Evolutionary conservation across 192 early-diverging fungal species (phyloP), one percentile per base, ranked within the genome.

Genomic region (Cetraspora pellucida): DNA sequence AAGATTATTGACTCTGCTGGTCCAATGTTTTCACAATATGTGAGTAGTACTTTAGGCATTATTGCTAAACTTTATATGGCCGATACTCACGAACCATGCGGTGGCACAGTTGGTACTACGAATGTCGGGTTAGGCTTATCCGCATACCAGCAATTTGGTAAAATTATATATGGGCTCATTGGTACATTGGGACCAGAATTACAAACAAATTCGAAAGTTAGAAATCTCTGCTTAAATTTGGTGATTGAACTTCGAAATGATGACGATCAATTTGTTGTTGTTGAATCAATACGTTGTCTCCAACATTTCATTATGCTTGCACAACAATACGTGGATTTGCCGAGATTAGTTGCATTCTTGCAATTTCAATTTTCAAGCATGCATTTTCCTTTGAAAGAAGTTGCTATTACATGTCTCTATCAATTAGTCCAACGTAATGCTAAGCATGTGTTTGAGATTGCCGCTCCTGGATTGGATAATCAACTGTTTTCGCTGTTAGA

Each of bases 171-270:
- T 75, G 94, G 94, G 6, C 78, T 98, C 47, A 84, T 98, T 69
- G 93, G 94, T 19, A 95, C 94, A 0, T 78, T 97, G 43, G 98
- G 98, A 0, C 98, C 98, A 0, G 97, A 98, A 78, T 82, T 99
- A 50, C 90, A 92, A 61, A 81, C 85, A 4, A 93, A 91, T 27
- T 78, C 85, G 0, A 89, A 87, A 59, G 83, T 94, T 1, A 87
- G 95, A n/a, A 91, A 94, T 31, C 82, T 95, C 1, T 95, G 95
- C 66, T 85, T 93, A 17, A 89, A 87, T 27, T 79, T 98, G 28
- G 85, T 96, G 72, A 88, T 93, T 55, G 91, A 95, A 74, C 80
- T 99, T 61, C 90, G 90, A 27, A 85, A 91, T 74, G 93, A 96
- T 28, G 84, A 87, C 0, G 91, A 94, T 74, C 87, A 90, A 50